A percentile compares a stretch with the other conserved stretches of the same genome.
Conservation (phyloP, 768 basidiomycete species). For the Boletus tomentosulus region DNA sequence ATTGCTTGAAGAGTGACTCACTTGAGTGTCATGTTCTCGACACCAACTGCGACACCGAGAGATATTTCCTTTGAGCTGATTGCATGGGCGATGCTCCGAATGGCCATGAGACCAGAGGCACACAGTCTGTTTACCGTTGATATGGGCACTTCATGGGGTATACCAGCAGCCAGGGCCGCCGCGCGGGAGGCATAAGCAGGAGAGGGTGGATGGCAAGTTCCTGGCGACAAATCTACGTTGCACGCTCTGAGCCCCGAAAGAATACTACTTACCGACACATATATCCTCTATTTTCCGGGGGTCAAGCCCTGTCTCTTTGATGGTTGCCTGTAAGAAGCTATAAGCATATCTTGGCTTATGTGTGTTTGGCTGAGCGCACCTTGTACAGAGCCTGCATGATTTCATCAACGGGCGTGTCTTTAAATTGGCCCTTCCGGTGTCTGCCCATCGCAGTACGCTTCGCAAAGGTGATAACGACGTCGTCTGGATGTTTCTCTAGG, state of each 20-base stretch:
- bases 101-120: slow-evolving; percentile 92
- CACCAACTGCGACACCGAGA: slow-evolving; percentile 80
- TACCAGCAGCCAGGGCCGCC: slow-evolving; percentile 83
- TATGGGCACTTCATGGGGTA: slow-evolving; percentile 83
- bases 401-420: slow-evolving; percentile 84
- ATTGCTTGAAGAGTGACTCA: slow-evolving; percentile 28
- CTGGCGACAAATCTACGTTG: slow-evolving; percentile 33
- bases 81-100: slow-evolving; percentile 83
- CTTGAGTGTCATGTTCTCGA: slow-evolving; percentile 83
- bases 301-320: slow-evolving; percentile 63
- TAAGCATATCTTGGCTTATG: background rate
- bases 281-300: slow-evolving; percentile 76
- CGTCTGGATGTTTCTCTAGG: slow-evolving; percentile 69
- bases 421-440: slow-evolving; percentile 89
- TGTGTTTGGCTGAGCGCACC: slow-evolving; percentile 34
- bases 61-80: slow-evolving; percentile 81
- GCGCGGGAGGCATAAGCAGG: slow-evolving; percentile 81
- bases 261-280: slow-evolving; percentile 59
- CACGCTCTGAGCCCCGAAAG: background rate
- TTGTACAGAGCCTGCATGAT: slow-evolving; percentile 79
- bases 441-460: slow-evolving; percentile 86
- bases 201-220: slow-evolving; percentile 80
- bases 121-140: slow-evolving; percentile 92
- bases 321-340: slow-evolving; percentile 47
- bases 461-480: slow-evolving; percentile 88